These are phyloP conservation scores for Pontederia paniculata DNA, from an alignment of 176 grass and related monocot species.

Conservation along the genomic window DNA sequence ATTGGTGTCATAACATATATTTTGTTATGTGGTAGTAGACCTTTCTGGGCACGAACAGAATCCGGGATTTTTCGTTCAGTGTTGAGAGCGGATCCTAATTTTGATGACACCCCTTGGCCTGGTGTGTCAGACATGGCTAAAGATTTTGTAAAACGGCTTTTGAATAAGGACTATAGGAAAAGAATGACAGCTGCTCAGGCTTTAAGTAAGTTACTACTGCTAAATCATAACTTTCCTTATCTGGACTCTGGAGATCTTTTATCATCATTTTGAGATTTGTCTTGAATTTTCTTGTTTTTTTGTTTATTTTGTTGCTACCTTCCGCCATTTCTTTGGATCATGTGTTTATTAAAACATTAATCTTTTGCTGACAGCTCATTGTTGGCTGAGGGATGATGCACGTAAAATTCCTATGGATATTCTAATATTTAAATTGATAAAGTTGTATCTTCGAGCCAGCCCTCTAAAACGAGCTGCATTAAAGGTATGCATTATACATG, in stretches of 20 bases:
- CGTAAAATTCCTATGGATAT: slow-evolving; percentile 72
- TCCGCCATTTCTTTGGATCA: slow-evolving; percentile 1
- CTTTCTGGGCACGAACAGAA: slow-evolving; percentile 98
- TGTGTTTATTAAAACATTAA: not conserved
- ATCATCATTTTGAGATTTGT: not conserved
- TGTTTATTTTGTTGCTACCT: not conserved
- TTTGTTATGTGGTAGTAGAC: slow-evolving; percentile 81
- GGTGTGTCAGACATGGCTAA: slow-evolving; percentile 72
- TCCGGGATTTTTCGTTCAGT: slow-evolving; percentile 99
- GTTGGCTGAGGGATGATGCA: slow-evolving; percentile 73
- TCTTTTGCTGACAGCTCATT: slow-evolving; percentile 45
- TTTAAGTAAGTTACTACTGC: slow-evolving; percentile 57
- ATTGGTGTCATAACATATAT: slow-evolving; percentile 99
- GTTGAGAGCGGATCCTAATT: slow-evolving; percentile 90
- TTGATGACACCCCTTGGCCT: slow-evolving; percentile 93
- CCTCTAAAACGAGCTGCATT: slow-evolving; percentile 72
- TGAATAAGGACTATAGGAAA: slow-evolving; percentile 98
- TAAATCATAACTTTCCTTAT: not conserved
- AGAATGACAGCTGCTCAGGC: slow-evolving; percentile 99
- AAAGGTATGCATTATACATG: slow-evolving; percentile 59
- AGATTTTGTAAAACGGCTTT: slow-evolving; percentile 95
- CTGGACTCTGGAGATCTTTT: not conserved
- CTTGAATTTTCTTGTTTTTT: slow-evolving; percentile 9
- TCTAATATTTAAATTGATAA: slow-evolving; percentile 76
- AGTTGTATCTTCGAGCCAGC: slow-evolving; percentile 86